These are phyloP conservation scores for Globomyces sp. DNA, from an alignment of 371 early-diverging fungal species.

Conservation along the genomic window DNA sequence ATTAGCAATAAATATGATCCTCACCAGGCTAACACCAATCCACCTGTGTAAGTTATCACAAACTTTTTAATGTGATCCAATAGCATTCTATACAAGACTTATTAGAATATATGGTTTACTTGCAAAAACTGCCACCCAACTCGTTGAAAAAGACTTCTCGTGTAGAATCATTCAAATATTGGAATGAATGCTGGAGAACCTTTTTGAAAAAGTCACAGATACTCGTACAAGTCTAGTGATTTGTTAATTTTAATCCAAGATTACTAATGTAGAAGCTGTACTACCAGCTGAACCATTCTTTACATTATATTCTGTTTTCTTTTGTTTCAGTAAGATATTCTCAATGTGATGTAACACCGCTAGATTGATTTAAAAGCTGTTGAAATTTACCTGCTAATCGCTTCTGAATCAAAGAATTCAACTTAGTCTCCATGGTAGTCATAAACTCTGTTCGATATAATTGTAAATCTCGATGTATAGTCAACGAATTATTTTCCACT, in stretches of 20 bases:
- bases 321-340: constrained; percentile 52
- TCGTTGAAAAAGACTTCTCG: constrained; percentile 71
- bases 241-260: no score
- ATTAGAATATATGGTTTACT: constrained; percentile 45
- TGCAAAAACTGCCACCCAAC: constrained; percentile 76
- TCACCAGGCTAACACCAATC: constrained; percentile 82
- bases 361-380: neutral
- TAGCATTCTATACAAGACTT: constrained; percentile 58
- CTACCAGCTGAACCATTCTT: constrained; percentile 74
- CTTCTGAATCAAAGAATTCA: constrained; percentile 76
- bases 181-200: constrained; percentile 52
- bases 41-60: constrained; percentile 76
- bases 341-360: constrained; percentile 58
- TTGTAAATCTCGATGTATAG: constrained; percentile 81
- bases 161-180: constrained; percentile 75
- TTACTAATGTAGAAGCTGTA: constrained; percentile 65
- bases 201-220: constrained; percentile 36
- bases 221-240: constrained; percentile 42
- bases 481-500: constrained; percentile 69
- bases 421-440: constrained; percentile 69
- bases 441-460: constrained; percentile 83
- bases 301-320: constrained; percentile 63
- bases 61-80: constrained; percentile 91
- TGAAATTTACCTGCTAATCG: constrained; percentile 62
- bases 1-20: constrained; percentile 11